phyloP scores from a whole-genome alignment of 176 grass and related monocot genomes.

The Saccharum officinarum region DNA sequence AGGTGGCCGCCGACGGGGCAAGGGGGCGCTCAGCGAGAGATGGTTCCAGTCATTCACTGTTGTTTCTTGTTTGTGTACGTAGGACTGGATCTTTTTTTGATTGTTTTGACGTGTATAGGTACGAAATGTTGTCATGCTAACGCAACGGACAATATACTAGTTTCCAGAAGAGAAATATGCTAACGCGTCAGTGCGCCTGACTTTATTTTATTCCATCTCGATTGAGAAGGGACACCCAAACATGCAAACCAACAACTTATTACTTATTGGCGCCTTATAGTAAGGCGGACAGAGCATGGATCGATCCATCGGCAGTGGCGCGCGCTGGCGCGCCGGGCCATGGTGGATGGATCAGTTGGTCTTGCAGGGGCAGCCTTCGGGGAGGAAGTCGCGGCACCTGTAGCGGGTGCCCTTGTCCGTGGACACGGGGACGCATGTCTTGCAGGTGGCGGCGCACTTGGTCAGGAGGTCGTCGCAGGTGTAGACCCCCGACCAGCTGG shows the following conservation, averaged over 20 bases:
- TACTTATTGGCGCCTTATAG: background rate
- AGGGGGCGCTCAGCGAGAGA: too few species aligned
- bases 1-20: too few species aligned
- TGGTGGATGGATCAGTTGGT: background rate
- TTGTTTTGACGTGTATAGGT: too few species aligned
- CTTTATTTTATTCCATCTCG: background rate
- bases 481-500: background rate
- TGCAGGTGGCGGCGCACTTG: background rate
- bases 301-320: background rate
- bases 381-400: conserved; percentile 12
- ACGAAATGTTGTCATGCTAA: too few species aligned
- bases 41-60: too few species aligned
- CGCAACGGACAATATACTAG: too few species aligned
- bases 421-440: background rate
- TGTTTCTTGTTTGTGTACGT: too few species aligned
- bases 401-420: background rate
- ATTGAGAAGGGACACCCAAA: background rate
- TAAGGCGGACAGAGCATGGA: background rate
- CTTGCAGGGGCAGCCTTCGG: background rate
- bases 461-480: background rate
- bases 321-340: background rate
- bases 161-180: too few species aligned
- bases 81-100: too few species aligned
- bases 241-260: background rate
- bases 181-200: too few species aligned